Base-by-base conservation (phyloP, 2,329 filamentous ascomycete genomes). In the Thielaviopsis ethacetica region DNA sequence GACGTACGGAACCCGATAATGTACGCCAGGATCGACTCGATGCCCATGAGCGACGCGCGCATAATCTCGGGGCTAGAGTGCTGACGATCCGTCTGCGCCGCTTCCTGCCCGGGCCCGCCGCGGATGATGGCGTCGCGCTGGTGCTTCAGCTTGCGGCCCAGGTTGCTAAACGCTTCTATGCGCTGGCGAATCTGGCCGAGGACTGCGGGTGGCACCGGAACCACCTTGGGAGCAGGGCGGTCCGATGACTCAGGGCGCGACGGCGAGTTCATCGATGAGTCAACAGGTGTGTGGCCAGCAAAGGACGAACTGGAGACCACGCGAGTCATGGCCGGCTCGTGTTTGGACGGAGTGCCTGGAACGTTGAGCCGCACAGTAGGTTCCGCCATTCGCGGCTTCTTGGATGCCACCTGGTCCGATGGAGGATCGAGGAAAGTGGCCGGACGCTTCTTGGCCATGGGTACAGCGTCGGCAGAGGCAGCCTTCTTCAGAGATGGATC, bases 101-200 rank as follows among this genome's bases (percentile, higher is more conserved):
- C 67, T 5, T 68, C 63, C 41, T 59, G 64, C 41, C 62, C 63
- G 17, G 63, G 64, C 0, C 57, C 63, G 51, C 66, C 38, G 26
- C 60, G 60, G 21, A 59, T 64, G 61, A 78, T 71, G 17, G 68
- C 72, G 62, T 82, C 79, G 26, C 77, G 76, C 13, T 73, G 70
- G 62, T 80, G 78, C 69, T 82, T 82, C 19, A 82, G 69, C 57
- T 72, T 74, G 34, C 71, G 75, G 2, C 76, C 79, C 7, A 80
- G 64, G 2, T 62, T 66, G 27, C 67, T 68, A 63, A 74, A 34
- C 65, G 53, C 64, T 7, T 22, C 65, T 57, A 22, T 67, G 66
- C 13, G 67, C 66, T n/a, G 56, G 54, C 50, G 61, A 34, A 54
- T 41, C 7, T 50, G 51, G 12, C n/a, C 38, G 1, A 51, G 52